Percentiles rank a stretch among this genome's conserved stretches.
Conservation (phyloP, 2,329 filamentous ascomycete genomes). For the Sordariomycetes sp. region DNA sequence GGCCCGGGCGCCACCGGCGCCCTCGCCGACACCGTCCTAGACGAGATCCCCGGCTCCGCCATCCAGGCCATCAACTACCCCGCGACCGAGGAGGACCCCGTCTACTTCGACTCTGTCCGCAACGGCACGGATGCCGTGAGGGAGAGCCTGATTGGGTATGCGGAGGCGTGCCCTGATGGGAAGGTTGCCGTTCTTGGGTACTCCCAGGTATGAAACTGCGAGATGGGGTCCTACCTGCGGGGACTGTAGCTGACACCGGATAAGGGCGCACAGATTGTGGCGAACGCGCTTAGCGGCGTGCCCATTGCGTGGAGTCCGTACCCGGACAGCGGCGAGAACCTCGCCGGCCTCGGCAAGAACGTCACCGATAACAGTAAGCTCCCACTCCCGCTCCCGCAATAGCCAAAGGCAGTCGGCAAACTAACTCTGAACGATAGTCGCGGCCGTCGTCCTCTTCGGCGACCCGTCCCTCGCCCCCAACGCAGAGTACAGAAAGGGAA, state of each 20-base stretch:
- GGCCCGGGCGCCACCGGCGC: constrained; percentile 22
- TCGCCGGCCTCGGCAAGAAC: constrained; percentile 13
- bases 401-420: neutral
- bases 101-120: constrained; percentile 23
- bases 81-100: constrained; percentile 18
- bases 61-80: constrained; percentile 26
- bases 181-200: constrained; percentile 30
- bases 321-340: constrained; percentile 8
- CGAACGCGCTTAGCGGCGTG: constrained; percentile 26
- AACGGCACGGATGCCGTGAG: constrained; percentile 20
- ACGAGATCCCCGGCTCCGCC: constrained; percentile 20
- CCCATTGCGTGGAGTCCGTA: constrained; percentile 10
- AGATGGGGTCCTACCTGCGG: neutral
- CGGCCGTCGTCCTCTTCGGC: constrained; percentile 27
- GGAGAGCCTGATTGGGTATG: constrained; percentile 18
- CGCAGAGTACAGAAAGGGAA: constrained; percentile 23
- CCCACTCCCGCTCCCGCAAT: neutral
- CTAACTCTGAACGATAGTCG: constrained; percentile 16
- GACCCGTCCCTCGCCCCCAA: constrained; percentile 27
- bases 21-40: constrained; percentile 20
- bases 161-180: constrained; percentile 21
- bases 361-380: constrained; percentile 17
- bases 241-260: neutral
- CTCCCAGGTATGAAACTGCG: constrained; percentile 21
- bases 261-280: constrained; percentile 26